Evolutionary conservation across 495 filamentous ascomycete species (phyloP).

Genomic region (Penicillium atrosanguineum): DNA sequence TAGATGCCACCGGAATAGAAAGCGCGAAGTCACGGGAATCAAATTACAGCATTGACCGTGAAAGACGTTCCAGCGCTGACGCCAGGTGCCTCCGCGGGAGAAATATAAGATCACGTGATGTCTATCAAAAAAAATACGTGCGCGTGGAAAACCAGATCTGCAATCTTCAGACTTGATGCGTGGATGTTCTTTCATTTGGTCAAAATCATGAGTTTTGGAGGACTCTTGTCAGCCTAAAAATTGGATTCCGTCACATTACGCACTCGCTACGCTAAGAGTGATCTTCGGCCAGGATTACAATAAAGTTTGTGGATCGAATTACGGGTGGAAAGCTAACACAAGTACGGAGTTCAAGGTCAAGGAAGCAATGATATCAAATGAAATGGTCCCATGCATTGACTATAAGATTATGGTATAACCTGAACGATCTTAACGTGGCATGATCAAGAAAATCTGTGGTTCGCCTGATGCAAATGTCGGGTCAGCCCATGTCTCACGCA

Average conservation of each 20-base stretch:
- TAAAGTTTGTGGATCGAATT: slow-evolving; percentile 12
- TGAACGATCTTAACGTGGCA: background rate
- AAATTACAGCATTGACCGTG: slow-evolving; percentile 16
- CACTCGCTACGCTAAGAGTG: slow-evolving; percentile 7
- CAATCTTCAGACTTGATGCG: background rate
- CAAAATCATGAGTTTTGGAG: background rate
- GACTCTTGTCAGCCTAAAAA: background rate
- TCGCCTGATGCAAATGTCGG: slow-evolving; percentile 6
- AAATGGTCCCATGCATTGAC: background rate
- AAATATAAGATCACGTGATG: slow-evolving; percentile 12
- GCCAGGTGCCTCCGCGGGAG: slow-evolving; percentile 2
- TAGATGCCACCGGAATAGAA: slow-evolving; percentile 26
- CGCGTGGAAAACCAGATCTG: background rate
- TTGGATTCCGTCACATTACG: background rate
- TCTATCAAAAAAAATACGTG: background rate
- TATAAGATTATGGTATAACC: background rate
- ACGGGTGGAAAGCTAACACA: slow-evolving; percentile 1
- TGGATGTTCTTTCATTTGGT: background rate
- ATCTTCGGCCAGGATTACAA: slow-evolving; percentile 23
- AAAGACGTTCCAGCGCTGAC: slow-evolving; percentile 3
- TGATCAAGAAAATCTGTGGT: background rate
- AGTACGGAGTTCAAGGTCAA: background rate
- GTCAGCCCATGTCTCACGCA: slow-evolving; percentile 19
- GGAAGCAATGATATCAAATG: background rate
- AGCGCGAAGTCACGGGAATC: slow-evolving; percentile 19